Conservation (phyloP, 176 grass and related monocot species). For the Carex cristatella region DNA sequence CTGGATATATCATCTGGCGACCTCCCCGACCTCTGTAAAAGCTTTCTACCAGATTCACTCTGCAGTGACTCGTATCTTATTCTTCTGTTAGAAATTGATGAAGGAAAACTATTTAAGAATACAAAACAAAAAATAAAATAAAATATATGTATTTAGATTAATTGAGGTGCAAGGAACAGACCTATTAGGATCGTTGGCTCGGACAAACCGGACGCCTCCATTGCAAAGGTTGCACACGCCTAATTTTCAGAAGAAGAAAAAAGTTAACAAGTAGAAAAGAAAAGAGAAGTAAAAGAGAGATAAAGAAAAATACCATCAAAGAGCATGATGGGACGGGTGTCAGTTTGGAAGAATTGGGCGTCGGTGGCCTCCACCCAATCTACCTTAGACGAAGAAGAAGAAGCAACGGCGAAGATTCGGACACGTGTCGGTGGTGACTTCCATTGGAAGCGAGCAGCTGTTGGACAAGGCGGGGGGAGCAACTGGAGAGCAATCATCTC, state of each 20-base stretch:
- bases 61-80: constrained; percentile 72
- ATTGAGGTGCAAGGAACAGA: constrained; percentile 1
- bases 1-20: constrained; percentile 85
- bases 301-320: constrained; percentile 48
- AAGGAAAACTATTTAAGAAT: not conserved
- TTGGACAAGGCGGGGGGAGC: not conserved
- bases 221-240: constrained; percentile 93
- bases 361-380: constrained; percentile 46
- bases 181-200: constrained; percentile 56
- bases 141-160: not conserved
- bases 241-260: not conserved
- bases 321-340: constrained; percentile 74
- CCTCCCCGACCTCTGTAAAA: constrained; percentile 67
- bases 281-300: not conserved
- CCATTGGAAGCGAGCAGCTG: not conserved
- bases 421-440: not conserved
- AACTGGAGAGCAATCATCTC: not conserved
- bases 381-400: not conserved
- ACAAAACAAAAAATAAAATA: not conserved
- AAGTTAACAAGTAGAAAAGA: not conserved
- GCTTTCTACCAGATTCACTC: constrained; percentile 71
- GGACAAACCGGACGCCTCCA: constrained; percentile 71
- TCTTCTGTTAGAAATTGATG: constrained; percentile 25
- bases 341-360: constrained; percentile 68
- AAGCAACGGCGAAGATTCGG: constrained; percentile 11